These are phyloP conservation scores for Pisolithus sp. DNA, from an alignment of 768 basidiomycete genomes.

Conservation along the genomic window DNA sequence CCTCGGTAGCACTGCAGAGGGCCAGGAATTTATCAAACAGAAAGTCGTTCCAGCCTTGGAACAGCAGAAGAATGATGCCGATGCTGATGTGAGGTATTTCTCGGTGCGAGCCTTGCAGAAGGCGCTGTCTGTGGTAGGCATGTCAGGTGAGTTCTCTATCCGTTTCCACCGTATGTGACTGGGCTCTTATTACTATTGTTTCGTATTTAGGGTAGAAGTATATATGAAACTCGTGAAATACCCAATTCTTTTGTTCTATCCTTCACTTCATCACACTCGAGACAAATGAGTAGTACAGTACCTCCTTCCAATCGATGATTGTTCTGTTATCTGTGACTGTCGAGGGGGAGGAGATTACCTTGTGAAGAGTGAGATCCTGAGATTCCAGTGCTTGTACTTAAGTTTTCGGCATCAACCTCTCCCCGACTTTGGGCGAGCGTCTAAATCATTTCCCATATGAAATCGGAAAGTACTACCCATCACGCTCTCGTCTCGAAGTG, in stretches of 20 bases:
- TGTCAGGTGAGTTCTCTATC: conserved; percentile 28
- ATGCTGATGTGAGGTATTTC: conserved; percentile 97
- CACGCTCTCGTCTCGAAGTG: too few relatives aligned
- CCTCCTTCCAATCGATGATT: conserved; percentile 22
- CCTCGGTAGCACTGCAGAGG: conserved; percentile 58
- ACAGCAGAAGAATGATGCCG: conserved; percentile 78
- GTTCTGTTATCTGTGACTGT: conserved; percentile 2
- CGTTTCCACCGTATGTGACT: background rate
- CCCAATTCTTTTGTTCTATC: conserved; percentile 20
- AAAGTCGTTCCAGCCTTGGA: conserved; percentile 80
- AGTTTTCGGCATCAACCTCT: too few relatives aligned
- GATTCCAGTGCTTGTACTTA: too few relatives aligned
- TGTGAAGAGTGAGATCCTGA: too few relatives aligned
- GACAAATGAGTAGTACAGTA: conserved; percentile 29
- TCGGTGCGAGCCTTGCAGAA: conserved; percentile 74
- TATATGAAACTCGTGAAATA: conserved; percentile 24
- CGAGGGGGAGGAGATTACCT: too few relatives aligned
- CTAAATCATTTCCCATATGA: too few relatives aligned
- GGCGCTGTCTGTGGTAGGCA: conserved; percentile 32
- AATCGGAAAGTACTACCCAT: too few relatives aligned
- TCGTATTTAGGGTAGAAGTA: conserved; percentile 13
- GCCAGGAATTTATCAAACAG: conserved; percentile 64
- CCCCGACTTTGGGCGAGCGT: too few relatives aligned
- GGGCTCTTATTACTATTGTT: background rate
- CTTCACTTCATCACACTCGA: conserved; percentile 13